Evolutionary conservation across 306 rosid species (phyloP).

Genomic region (Spatholobus suberectus): DNA sequence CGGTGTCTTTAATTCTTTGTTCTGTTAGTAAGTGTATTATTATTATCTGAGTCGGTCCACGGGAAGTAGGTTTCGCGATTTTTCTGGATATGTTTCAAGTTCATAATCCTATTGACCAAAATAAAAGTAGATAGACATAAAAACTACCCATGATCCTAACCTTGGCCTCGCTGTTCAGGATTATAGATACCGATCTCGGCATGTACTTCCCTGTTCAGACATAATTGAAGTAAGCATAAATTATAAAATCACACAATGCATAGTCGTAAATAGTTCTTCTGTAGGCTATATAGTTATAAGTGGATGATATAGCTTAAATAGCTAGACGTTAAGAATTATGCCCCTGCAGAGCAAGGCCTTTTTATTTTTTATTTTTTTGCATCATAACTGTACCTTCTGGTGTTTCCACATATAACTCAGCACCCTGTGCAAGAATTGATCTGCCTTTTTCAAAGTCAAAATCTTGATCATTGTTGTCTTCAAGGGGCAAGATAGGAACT

Average conservation of each 20-base stretch:
- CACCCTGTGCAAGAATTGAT: slow-evolving; percentile 66
- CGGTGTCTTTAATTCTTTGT: background rate
- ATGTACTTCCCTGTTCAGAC: slow-evolving; percentile 67
- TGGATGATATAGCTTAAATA: background rate
- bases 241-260: slow-evolving; percentile 7
- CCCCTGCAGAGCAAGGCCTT: background rate
- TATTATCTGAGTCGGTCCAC: background rate
- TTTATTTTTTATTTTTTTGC: too few relatives aligned
- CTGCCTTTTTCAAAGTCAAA: slow-evolving; percentile 72
- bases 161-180: slow-evolving; percentile 73
- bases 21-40: background rate
- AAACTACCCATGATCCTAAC: slow-evolving; percentile 43
- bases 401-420: slow-evolving; percentile 71
- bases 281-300: background rate
- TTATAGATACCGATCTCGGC: slow-evolving; percentile 65
- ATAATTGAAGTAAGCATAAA: slow-evolving; percentile 1
- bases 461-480: slow-evolving; percentile 67
- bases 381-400: slow-evolving; percentile 68
- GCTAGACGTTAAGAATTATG: background rate
- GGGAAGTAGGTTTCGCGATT: background rate
- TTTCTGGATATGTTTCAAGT: background rate
- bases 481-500: slow-evolving; percentile 71
- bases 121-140: background rate
- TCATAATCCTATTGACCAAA: background rate
- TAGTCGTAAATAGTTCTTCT: background rate